These are phyloP conservation scores for Backusella circina DNA, from an alignment of 192 early-diverging fungal genomes.

Conservation along the genomic window DNA sequence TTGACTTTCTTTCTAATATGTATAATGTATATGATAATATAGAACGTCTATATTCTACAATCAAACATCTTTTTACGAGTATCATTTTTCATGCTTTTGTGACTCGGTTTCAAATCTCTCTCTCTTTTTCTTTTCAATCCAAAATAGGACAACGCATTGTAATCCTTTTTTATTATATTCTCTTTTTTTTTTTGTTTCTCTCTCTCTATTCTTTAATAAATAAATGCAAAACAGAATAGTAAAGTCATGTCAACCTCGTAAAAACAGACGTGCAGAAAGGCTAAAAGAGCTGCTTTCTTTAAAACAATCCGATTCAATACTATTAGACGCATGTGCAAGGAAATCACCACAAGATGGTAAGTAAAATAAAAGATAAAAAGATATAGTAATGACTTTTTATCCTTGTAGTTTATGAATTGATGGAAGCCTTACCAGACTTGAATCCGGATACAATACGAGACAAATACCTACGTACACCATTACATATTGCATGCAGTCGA, in stretches of 20 bases:
- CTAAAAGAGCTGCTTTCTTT: slow-evolving; percentile 20
- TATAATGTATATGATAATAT: too few relatives aligned
- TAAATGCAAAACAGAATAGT: slow-evolving; percentile 14
- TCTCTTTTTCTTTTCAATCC: too few relatives aligned
- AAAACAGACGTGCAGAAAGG: slow-evolving; percentile 4
- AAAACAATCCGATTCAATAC: slow-evolving; percentile 13
- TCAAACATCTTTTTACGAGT: too few relatives aligned
- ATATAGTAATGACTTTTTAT: background rate
- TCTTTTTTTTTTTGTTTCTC: background rate
- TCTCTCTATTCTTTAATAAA: background rate
- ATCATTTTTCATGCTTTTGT: background rate
- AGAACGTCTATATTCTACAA: too few relatives aligned
- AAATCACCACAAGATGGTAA: slow-evolving; percentile 17
- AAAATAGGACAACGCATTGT: background rate
- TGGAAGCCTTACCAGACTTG: slow-evolving; percentile 9
- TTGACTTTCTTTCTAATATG: too few relatives aligned
- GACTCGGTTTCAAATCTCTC: background rate
- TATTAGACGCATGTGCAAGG: slow-evolving; percentile 24
- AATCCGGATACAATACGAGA: slow-evolving; percentile 34
- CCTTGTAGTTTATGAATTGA: slow-evolving; percentile 9
- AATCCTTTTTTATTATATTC: background rate
- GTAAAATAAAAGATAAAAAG: background rate
- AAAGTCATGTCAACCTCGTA: slow-evolving; percentile 10
- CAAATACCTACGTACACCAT: slow-evolving; percentile 32
- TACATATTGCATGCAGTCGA: slow-evolving; percentile 32